Base-by-base conservation (phyloP, 257 asterid species). In the Haberlea rhodopensis region DNA sequence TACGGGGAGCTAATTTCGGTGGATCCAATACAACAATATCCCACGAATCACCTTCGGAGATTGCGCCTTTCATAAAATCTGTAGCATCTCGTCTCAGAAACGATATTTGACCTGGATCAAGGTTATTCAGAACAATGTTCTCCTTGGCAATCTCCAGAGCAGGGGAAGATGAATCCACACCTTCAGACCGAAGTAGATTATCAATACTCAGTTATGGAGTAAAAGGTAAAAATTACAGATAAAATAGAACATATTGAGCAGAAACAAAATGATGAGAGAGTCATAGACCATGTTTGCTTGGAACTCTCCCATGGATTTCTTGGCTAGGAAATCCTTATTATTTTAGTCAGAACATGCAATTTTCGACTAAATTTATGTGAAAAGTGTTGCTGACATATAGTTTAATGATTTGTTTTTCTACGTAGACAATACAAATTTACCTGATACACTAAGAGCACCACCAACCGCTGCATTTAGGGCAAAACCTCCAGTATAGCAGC, bases 401-500 rank as follows among this genome's bases (percentile, higher is more conserved):
- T 16, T 28, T n/a, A 1, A 15, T 37, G n/a, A 21, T 23, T 40
- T 40, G 49, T 48, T 58, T 45, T 19, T n/a, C n/a, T 23, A 21
- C 29, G 58, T 66, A 8, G 16, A 24, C 29, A 52, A 65, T 28
- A 37, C 18, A 45, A 53, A 58, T 48, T 2, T 82, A 91, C 99
- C 99, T 24, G 85, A 87, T 69, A 89, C 86, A 43, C 77, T 76
- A 25, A 71, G 65, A 80, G 99, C 99, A 67, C 97, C 99, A 57
- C 95, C 87, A 65, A 26, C 18, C 40, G 91, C 97, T 59, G 99
- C 99, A 80, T 81, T 89, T 23, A 89, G 81, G 37, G 99, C 81
- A 79, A 92, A 92, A 32, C 99, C 99, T 72, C 97, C 99, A 18
- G 97, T 85, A 57, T 92, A 92, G 78, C 99, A 92, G 76, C 94